These are phyloP conservation scores for Suhomyces yuchorum DNA, from an alignment of 1,139 yeast species.

Conservation along the genomic window DNA sequence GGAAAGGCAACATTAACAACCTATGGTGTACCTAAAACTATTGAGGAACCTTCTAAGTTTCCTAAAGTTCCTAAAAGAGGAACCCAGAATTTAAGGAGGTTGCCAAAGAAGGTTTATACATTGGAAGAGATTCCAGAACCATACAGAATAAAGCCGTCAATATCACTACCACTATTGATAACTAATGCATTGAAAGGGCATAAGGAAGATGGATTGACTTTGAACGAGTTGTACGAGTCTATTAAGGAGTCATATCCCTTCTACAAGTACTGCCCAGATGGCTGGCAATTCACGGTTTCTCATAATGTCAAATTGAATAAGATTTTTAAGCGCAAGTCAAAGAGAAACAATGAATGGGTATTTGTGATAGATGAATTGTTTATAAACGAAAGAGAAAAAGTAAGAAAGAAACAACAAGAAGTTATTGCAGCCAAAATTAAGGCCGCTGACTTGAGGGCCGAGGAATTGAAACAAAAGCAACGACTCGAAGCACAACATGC, in stretches of 20 bases:
- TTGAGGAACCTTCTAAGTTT: slow-evolving; percentile 36
- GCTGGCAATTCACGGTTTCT: slow-evolving; percentile 94
- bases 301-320: slow-evolving; percentile 87
- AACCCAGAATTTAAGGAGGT: slow-evolving; percentile 34
- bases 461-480: slow-evolving; percentile 50
- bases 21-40: slow-evolving; percentile 37
- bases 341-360: slow-evolving; percentile 87
- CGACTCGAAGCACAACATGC: slow-evolving; percentile 35
- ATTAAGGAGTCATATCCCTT: slow-evolving; percentile 88
- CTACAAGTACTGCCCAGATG: slow-evolving; percentile 90
- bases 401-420: slow-evolving; percentile 68
- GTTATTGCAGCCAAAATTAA: slow-evolving; percentile 59
- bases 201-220: slow-evolving; percentile 72
- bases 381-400: slow-evolving; percentile 76
- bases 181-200: slow-evolving; percentile 73
- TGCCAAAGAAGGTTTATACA: slow-evolving; percentile 61
- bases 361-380: slow-evolving; percentile 90
- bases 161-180: slow-evolving; percentile 77
- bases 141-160: slow-evolving; percentile 78
- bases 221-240: slow-evolving; percentile 83
- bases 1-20: slow-evolving; percentile 27
- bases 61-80: slow-evolving; percentile 52
- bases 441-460: slow-evolving; percentile 56
- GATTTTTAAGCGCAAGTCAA: slow-evolving; percentile 71
- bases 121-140: slow-evolving; percentile 85